A percentile compares a stretch with the other conserved stretches of the same genome.
Conservation (phyloP, 768 basidiomycete genomes). For the Porphyrellus cyaneotinctus region DNA sequence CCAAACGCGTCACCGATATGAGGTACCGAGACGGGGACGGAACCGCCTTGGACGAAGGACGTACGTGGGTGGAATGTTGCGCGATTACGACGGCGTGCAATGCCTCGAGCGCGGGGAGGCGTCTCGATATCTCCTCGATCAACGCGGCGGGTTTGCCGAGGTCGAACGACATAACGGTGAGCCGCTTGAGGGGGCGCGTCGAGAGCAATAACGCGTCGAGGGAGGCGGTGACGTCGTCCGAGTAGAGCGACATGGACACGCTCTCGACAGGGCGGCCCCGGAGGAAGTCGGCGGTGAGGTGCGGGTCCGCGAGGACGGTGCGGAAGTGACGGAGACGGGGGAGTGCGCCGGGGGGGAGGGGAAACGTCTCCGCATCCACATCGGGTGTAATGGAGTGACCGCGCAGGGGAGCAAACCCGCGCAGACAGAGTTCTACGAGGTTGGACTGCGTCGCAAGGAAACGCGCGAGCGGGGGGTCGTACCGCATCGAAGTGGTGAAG, state of each 20-base stretch:
- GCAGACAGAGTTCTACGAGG: slow-evolving; percentile 51
- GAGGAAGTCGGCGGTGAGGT: slow-evolving; percentile 43
- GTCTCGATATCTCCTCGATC: slow-evolving; percentile 43
- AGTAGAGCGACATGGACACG: slow-evolving; percentile 52
- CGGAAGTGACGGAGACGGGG: slow-evolving; percentile 49
- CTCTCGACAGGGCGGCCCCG: slow-evolving; percentile 44
- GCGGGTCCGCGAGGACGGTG: slow-evolving; percentile 49
- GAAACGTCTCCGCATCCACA: slow-evolving; percentile 6
- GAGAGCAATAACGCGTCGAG: slow-evolving; percentile 43
- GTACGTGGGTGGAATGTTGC: slow-evolving; percentile 44
- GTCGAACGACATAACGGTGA: slow-evolving; percentile 61
- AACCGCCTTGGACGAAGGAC: too few relatives aligned
- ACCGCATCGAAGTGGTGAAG: slow-evolving; percentile 57
- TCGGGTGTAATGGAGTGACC: not conserved
- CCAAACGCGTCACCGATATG: too few relatives aligned
- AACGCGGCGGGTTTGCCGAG: slow-evolving; percentile 40
- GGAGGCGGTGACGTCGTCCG: slow-evolving; percentile 35
- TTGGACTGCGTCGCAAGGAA: slow-evolving; percentile 50
- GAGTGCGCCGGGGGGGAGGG: slow-evolving; percentile 39
- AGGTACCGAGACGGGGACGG: too few relatives aligned
- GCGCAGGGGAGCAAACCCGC: slow-evolving; percentile 43
- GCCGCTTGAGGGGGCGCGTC: slow-evolving; percentile 38
- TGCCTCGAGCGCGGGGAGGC: slow-evolving; percentile 51
- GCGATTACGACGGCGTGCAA: slow-evolving; percentile 57
- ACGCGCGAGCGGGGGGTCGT: slow-evolving; percentile 40